phyloP scores from a whole-genome alignment of 2,329 filamentous ascomycete genomes.

The Beauveria australis region DNA sequence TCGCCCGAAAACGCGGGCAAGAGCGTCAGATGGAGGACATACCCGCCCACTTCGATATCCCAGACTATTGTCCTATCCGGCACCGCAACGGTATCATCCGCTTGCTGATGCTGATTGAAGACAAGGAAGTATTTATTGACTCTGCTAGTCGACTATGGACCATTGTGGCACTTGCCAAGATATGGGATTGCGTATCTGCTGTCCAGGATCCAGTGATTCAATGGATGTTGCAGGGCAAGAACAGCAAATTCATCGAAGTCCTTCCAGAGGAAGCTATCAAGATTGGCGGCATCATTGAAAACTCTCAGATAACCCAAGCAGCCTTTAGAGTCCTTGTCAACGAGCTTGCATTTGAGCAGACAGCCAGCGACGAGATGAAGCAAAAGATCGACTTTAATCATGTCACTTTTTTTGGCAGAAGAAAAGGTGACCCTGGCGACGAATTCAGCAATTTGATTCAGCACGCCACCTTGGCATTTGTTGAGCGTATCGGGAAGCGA shows the following conservation, averaged over 20 bases:
- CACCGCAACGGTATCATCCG: slow-evolving; percentile 57
- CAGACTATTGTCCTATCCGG: slow-evolving; percentile 56
- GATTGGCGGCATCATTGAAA: slow-evolving; percentile 42
- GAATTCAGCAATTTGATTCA: slow-evolving; percentile 49
- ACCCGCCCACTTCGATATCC: slow-evolving; percentile 29
- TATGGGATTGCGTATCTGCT: slow-evolving; percentile 42
- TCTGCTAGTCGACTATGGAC: slow-evolving; percentile 61
- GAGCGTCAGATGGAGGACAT: neutral
- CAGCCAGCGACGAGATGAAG: slow-evolving; percentile 15
- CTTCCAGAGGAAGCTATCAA: slow-evolving; percentile 53
- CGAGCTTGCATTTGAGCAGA: slow-evolving; percentile 47
- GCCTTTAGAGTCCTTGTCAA: slow-evolving; percentile 55
- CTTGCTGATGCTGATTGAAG: slow-evolving; percentile 50
- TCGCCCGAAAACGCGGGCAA: neutral
- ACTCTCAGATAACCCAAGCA: slow-evolving; percentile 33
- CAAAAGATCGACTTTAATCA: slow-evolving; percentile 10
- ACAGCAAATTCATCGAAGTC: slow-evolving; percentile 52
- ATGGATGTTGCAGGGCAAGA: slow-evolving; percentile 50
- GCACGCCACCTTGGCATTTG: slow-evolving; percentile 47
- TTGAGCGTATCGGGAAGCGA: slow-evolving; percentile 33
- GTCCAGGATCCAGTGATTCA: slow-evolving; percentile 42
- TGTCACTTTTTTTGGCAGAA: slow-evolving; percentile 37
- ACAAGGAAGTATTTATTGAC: slow-evolving; percentile 46
- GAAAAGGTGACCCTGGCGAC: slow-evolving; percentile 40
- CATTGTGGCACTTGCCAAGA: slow-evolving; percentile 52